These are phyloP conservation scores for Russula dissimulans DNA, from an alignment of 768 basidiomycete genomes.

Conservation along the genomic window DNA sequence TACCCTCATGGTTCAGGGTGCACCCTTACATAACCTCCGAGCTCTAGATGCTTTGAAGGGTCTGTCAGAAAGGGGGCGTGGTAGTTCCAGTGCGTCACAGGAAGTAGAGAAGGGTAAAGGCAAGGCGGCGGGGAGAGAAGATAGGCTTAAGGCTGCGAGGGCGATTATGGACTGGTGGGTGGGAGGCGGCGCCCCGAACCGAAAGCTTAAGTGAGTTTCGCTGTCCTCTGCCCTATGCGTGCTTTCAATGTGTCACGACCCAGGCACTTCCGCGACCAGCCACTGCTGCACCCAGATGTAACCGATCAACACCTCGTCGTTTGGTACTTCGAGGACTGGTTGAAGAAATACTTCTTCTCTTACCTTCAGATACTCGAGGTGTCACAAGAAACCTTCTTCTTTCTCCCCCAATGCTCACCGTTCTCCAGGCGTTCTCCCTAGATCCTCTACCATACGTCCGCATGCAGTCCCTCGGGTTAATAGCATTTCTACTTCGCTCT, in stretches of 20 bases:
- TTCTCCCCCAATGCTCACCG: neutral
- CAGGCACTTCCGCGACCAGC: constrained; percentile 90
- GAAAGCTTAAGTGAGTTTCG: constrained; percentile 70
- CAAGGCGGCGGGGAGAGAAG: constrained; percentile 55
- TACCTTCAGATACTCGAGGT: constrained; percentile 88
- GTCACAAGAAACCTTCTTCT: constrained; percentile 13
- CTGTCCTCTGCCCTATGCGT: neutral
- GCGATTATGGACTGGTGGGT: constrained; percentile 98
- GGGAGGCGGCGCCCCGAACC: constrained; percentile 79
- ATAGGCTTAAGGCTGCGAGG: constrained; percentile 80
- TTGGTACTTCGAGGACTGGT: constrained; percentile 96
- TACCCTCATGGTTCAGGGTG: constrained; percentile 41
- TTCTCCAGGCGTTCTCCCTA: constrained; percentile 56
- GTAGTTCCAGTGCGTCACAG: constrained; percentile 42
- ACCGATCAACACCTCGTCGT: constrained; percentile 66
- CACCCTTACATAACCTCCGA: constrained; percentile 76
- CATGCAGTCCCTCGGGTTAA: constrained; percentile 32
- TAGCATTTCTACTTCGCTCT: constrained; percentile 71
- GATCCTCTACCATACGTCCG: constrained; percentile 36
- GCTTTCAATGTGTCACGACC: neutral
- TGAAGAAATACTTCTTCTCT: constrained; percentile 95
- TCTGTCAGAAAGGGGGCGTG: constrained; percentile 71
- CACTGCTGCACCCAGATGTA: constrained; percentile 49
- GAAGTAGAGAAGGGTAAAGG: constrained; percentile 12
- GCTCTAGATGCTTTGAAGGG: constrained; percentile 66